Evolutionary conservation across 176 grass and related monocot genomes (phyloP), one percentile per base, ranked within the genome.

Genomic region (barley (Hordeum vulgare)): DNA sequence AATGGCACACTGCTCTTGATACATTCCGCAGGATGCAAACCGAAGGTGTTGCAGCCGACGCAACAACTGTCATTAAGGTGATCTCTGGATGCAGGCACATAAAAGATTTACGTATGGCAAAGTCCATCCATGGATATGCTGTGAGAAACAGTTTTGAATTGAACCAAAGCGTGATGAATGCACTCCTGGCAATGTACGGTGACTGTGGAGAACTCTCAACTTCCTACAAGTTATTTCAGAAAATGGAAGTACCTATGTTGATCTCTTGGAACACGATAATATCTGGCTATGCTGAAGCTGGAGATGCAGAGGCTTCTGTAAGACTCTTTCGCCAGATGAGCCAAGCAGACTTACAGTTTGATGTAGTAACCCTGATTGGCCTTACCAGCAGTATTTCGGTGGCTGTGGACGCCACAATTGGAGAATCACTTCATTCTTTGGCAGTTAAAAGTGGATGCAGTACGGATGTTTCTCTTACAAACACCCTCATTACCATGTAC

Each of bases 181-280:
- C 86, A 35, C 86, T 94, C 49, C 87, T 94, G 49, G 76, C 86
- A 79, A 85, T 94, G 60, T 94, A 91, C 36, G 33, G 44, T 7
- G 81, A 87, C 63, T 91, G 92, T 9, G 36, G 78, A 61, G 72
- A 85, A 27, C 45, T 91, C 66, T 87, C 89, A 74, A 68, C 29
- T 71, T 89, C 86, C 29, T 80, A 58, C 5, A 84, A 78, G 42
- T 89, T 94, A 68, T 94, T 94, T 63, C 58, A 85, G 36, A 81
- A 37, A 39, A 87, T 91, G 84, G 47, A 79, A 81, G 21, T 49
- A 6, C 31, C 60, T 5, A 70, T 28, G 29, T 71, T 89, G 59
- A 86, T 94, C 78, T 94, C 92, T 70, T 94, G 92, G 92, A 94
- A 94, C 85, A 91, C 89, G 57, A 84, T 94, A 66, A 91, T 94